Evolutionary conservation across 306 rosid genomes (phyloP).

Genomic region (Acacia confusa): DNA sequence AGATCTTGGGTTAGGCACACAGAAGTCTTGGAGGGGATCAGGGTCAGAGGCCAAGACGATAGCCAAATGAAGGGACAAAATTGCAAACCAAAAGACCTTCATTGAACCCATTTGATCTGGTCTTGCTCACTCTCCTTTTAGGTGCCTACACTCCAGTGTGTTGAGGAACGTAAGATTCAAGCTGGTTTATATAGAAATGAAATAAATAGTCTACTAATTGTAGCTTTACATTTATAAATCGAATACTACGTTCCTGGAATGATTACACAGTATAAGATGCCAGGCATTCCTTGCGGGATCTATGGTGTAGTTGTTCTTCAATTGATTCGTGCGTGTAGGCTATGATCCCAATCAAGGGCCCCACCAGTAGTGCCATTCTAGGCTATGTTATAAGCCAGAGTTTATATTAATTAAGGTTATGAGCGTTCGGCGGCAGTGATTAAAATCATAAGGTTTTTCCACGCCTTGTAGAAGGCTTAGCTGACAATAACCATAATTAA

Average conservation of each 20-base stretch:
- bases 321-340: slow-evolving; percentile 15
- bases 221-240: background rate
- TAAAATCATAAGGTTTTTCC: slow-evolving; percentile 34
- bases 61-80: slow-evolving; percentile 35
- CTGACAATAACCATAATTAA: slow-evolving; percentile 34
- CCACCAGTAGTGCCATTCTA: slow-evolving; percentile 22
- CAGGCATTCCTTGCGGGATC: slow-evolving; percentile 37
- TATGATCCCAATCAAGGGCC: slow-evolving; percentile 36
- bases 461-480: slow-evolving; percentile 42
- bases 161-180: slow-evolving; percentile 20
- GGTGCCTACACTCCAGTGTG: background rate
- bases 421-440: slow-evolving; percentile 10
- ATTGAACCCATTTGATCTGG: slow-evolving; percentile 42
- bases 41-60: slow-evolving; percentile 73
- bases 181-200: slow-evolving; percentile 51
- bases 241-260: slow-evolving; percentile 31
- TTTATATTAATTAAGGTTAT: background rate
- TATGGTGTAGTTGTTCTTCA: slow-evolving; percentile 40
- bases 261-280: slow-evolving; percentile 29
- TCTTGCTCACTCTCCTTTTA: background rate
- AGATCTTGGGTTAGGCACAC: slow-evolving; percentile 65
- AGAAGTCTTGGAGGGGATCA: slow-evolving; percentile 88
- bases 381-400: background rate
- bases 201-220: background rate
- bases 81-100: slow-evolving; percentile 31